phyloP scores from a whole-genome alignment of 1,284 basidiomycete species.

The Trametes pubescens region DNA sequence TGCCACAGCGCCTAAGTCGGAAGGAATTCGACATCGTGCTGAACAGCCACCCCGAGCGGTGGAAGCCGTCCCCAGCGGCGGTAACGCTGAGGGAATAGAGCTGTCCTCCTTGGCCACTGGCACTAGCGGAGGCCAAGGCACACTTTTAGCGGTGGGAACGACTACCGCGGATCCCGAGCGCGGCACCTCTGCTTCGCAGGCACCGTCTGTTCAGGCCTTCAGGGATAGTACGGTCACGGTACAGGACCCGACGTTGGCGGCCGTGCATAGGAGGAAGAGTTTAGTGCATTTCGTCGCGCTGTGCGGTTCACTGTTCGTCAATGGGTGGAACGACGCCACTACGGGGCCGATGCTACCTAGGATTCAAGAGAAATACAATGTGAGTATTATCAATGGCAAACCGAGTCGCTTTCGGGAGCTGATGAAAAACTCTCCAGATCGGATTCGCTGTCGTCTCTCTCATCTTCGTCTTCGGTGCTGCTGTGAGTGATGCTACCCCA shows the following conservation, averaged over 20 bases:
- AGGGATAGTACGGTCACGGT: not conserved
- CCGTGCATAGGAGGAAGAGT: conserved; percentile 15
- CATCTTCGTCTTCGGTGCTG: conserved; percentile 63
- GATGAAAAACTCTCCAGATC: conserved; percentile 40
- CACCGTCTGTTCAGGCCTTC: not conserved
- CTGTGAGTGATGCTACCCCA: conserved; percentile 45
- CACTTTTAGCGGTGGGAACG: not conserved
- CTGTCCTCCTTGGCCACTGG: not conserved
- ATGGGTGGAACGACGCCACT: conserved; percentile 68
- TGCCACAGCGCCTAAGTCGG: not conserved
- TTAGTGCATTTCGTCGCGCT: conserved; percentile 48
- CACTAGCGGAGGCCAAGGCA: not conserved
- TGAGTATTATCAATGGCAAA: conserved; percentile 32
- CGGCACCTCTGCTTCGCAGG: not conserved
- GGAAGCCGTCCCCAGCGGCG: not conserved
- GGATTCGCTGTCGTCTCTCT: conserved; percentile 57
- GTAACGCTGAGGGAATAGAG: not conserved
- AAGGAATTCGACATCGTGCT: not conserved
- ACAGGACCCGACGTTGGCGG: conserved; percentile 6
- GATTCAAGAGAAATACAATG: conserved; percentile 60
- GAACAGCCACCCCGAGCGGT: not conserved
- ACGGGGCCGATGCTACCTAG: conserved; percentile 64
- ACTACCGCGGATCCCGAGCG: not conserved
- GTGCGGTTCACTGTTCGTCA: conserved; percentile 48
- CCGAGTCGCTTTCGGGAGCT: not conserved